Base-by-base conservation (phyloP, 75 land plant species). In the Pseudotsuga menziesii region DNA sequence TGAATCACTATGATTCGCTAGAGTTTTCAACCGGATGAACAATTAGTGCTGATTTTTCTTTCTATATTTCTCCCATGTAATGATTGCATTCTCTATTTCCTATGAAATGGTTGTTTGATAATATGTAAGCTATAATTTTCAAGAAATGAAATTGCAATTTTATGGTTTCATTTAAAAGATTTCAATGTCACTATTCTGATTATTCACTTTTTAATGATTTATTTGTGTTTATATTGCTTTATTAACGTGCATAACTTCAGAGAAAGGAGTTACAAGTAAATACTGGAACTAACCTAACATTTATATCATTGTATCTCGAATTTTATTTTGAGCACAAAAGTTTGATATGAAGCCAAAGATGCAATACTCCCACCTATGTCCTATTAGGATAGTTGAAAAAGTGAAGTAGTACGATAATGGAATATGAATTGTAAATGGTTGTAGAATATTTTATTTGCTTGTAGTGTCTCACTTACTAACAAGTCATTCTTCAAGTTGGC, bases 241-340 rank as follows among this genome's bases (percentile, higher is more conserved):
- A 22, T 58, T 55, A 5, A 64, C 59, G 32, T 91, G 88, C 89
- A 89, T 92, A 78, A 70, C 88, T 35, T 81, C 93, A 13, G 93
- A 91, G 52, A 89, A 81, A 75, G 82, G 87, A 13, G 12, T 75
- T 75, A 61, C 86, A 26, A 84, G 93, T 89, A 74, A 29, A 78
- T 80, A 55, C 15, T 20, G 72, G 48, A 17, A 69, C 44, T 69
- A 12, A 8, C 2, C 44, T 69, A 19, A 36, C 35, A 20, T 39
- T 69, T 69, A 2, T 69, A 19, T 5, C 36, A 5, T 39, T 48
- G n/a, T 69, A 69, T 5, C 9, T 39, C 52, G 9, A 9, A 36
- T 69, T 64, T 44, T 44, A 44, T 5, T 36, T 39, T 39, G 23
- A 69, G 52, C 2, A n/a, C 12, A 39, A 39, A 69, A 69, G 17